These are phyloP conservation scores for Hemileccinum rubropunctum DNA, from an alignment of 768 basidiomycete genomes.

Conservation along the genomic window DNA sequence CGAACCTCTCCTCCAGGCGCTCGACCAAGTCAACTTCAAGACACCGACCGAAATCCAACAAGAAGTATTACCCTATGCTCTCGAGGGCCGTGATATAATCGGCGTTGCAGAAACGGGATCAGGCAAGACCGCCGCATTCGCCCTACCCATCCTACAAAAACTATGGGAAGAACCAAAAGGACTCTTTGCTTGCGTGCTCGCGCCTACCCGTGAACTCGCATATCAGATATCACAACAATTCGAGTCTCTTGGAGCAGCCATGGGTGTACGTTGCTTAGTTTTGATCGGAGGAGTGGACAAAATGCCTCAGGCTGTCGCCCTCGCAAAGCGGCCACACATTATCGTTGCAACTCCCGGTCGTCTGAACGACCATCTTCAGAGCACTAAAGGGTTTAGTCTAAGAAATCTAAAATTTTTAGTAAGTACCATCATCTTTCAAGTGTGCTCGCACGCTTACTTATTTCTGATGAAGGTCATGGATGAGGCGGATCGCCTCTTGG, in stretches of 20 bases:
- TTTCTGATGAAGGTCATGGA: conserved; percentile 74
- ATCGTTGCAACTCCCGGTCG: conserved; percentile 95
- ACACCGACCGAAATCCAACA: conserved; percentile 89
- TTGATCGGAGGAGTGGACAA: conserved; percentile 96
- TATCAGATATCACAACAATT: conserved; percentile 99
- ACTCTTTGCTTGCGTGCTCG: conserved; percentile 89
- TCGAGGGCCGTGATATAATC: conserved; percentile 93
- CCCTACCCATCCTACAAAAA: conserved; percentile 92
- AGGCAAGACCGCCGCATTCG: conserved; percentile 98
- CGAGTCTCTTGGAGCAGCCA: conserved; percentile 83
- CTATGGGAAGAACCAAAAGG: conserved; percentile 95
- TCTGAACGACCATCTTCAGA: conserved; percentile 90
- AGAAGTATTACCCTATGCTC: conserved; percentile 80
- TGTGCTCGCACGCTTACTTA: background rate
- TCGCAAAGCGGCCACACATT: conserved; percentile 92
- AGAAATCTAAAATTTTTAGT: conserved; percentile 86
- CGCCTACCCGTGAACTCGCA: conserved; percentile 97
- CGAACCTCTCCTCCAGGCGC: conserved; percentile 82
- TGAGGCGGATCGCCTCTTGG: conserved; percentile 92
- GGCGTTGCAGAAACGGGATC: conserved; percentile 98
- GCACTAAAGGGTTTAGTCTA: conserved; percentile 95
- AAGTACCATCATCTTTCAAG: conserved; percentile 24
- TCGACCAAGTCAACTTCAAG: conserved; percentile 78
- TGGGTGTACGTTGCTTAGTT: conserved; percentile 89
- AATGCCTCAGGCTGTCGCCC: conserved; percentile 85